Evolutionary conservation across 352 stramenopile genomes (phyloP).

Genomic region (Nothophytophthora sp.): DNA sequence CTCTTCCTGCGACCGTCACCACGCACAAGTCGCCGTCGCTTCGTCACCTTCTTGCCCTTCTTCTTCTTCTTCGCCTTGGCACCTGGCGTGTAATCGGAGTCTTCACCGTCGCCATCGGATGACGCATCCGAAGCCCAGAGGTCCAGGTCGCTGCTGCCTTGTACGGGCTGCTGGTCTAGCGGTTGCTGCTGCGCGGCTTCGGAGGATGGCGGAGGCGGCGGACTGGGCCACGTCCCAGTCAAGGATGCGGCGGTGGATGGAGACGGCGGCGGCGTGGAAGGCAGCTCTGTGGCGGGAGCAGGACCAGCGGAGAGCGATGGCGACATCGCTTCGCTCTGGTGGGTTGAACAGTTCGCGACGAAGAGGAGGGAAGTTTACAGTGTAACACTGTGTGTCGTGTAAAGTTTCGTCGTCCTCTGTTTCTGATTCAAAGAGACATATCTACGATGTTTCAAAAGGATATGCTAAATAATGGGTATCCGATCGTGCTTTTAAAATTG

Average conservation of each 20-base stretch:
- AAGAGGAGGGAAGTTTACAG: conserved; percentile 1
- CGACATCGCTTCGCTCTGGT: too few relatives aligned
- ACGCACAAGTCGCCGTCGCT: conserved; percentile 21
- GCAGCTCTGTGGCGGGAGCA: neutral
- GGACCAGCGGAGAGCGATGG: neutral
- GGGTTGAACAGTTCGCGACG: too few relatives aligned
- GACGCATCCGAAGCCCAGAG: conserved; percentile 20
- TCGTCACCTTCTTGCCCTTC: conserved; percentile 8
- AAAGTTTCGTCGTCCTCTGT: too few relatives aligned
- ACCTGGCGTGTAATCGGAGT: conserved; percentile 39
- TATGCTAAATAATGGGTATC: too few relatives aligned
- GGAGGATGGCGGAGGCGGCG: neutral
- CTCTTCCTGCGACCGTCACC: conserved; percentile 1
- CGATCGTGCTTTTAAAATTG: too few relatives aligned
- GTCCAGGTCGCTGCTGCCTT: conserved; percentile 2
- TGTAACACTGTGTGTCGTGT: too few relatives aligned
- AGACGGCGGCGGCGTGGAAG: conserved; percentile 9
- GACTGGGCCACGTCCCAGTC: neutral
- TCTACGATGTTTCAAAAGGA: too few relatives aligned
- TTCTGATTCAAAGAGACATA: too few relatives aligned
- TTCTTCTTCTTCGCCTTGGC: conserved; percentile 3
- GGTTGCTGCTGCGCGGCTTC: conserved; percentile 8
- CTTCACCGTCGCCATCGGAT: conserved; percentile 12
- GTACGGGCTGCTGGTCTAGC: neutral
- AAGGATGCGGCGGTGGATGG: neutral